A percentile compares a stretch with the other conserved stretches of the same genome.
Conservation (phyloP, 495 filamentous ascomycete species). For the Penicillium tannophilum region DNA sequence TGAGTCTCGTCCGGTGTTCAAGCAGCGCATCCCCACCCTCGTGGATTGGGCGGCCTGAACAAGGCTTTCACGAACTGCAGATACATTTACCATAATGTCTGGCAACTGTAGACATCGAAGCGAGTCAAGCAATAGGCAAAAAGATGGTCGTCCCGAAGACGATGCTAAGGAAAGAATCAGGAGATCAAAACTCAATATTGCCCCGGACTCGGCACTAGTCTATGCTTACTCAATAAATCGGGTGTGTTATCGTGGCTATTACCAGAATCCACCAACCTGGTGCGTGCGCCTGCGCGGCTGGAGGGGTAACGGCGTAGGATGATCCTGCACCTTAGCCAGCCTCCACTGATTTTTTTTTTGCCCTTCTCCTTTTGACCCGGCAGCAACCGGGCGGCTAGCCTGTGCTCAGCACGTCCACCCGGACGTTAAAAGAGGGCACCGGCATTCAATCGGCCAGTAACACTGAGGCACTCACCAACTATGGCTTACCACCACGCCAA, state of each 20-base stretch:
- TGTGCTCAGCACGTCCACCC: background rate
- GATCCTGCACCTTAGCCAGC: background rate
- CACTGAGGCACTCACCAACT: background rate
- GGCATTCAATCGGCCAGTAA: background rate
- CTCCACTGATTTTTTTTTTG: background rate
- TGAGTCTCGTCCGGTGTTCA: slow-evolving; percentile 1
- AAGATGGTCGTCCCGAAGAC: background rate
- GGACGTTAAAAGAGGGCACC: background rate
- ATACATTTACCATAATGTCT: slow-evolving; percentile 11
- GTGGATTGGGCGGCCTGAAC: background rate
- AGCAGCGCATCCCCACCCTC: slow-evolving; percentile 2
- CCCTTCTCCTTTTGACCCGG: background rate
- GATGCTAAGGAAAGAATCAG: background rate
- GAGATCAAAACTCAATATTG: background rate
- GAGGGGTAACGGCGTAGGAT: background rate
- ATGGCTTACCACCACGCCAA: background rate
- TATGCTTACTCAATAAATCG: background rate
- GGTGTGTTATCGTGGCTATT: background rate
- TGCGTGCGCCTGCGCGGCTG: background rate
- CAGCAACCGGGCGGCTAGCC: background rate
- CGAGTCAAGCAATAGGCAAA: slow-evolving; percentile 1
- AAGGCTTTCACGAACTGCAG: slow-evolving; percentile 10
- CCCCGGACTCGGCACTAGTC: background rate
- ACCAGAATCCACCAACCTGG: background rate
- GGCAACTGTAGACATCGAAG: background rate